phyloP scores from a whole-genome alignment of 2,329 filamentous ascomycete genomes.

The Fusarium phyllophilum region DNA sequence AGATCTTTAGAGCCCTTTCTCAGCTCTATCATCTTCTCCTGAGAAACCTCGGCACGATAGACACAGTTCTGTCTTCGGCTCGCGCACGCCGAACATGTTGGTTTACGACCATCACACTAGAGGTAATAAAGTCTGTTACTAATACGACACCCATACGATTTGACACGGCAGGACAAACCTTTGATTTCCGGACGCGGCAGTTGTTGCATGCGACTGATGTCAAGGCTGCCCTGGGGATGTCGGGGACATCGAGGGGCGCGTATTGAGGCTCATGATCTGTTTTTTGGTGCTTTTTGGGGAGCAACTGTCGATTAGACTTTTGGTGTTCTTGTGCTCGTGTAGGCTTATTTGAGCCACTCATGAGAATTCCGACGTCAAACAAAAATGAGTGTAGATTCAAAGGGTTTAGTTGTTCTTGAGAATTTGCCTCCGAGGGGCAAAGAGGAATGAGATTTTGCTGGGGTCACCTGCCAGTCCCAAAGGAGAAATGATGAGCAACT shows the following conservation, averaged over 20 bases:
- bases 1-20: constrained; percentile 8
- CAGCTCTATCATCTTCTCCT: constrained; percentile 15
- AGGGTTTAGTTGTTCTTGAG: not conserved
- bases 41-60: constrained; percentile 19
- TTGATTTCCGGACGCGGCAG: constrained; percentile 17
- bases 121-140: not conserved
- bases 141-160: too few relatives aligned
- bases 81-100: constrained; percentile 17
- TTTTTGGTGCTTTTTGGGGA: not conserved
- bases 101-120: constrained; percentile 24
- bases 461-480: not conserved
- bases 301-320: constrained; percentile 12
- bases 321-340: constrained; percentile 18
- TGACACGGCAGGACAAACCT: not conserved
- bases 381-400: not conserved
- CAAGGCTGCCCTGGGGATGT: constrained; percentile 1
- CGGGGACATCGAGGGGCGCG: not conserved
- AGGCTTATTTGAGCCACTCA: constrained; percentile 2
- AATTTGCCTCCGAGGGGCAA: not conserved
- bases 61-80: constrained; percentile 16
- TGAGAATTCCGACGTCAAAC: not conserved
- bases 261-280: not conserved
- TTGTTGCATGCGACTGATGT: constrained; percentile 27
- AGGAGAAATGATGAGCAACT: not conserved
- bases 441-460: not conserved